Conservation (phyloP, 1,284 basidiomycete genomes). For the Lignosus rhinocerotis region DNA sequence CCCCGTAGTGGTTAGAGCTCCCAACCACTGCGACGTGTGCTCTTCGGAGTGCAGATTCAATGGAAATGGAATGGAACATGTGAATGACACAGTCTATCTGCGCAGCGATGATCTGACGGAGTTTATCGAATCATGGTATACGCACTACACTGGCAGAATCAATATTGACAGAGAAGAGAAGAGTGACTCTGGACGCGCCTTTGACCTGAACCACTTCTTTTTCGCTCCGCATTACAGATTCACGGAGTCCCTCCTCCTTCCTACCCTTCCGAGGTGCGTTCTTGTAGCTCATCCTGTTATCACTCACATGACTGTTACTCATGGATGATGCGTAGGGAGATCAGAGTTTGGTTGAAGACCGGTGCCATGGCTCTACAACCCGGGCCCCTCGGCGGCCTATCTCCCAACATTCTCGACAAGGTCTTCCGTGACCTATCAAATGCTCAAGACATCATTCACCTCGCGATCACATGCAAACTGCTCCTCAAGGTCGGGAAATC, state of each 20-base stretch:
- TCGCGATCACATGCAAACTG: conserved; percentile 13
- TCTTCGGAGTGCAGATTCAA: too few relatives aligned
- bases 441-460: background rate
- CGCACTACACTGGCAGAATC: background rate
- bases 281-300: background rate
- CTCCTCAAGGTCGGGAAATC: conserved; percentile 5
- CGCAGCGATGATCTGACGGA: too few relatives aligned
- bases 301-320: too few relatives aligned
- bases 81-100: too few relatives aligned
- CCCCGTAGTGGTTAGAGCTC: too few relatives aligned
- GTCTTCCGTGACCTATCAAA: background rate
- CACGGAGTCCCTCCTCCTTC: background rate
- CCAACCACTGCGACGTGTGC: too few relatives aligned
- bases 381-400: background rate
- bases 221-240: background rate
- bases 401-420: background rate
- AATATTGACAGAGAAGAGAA: background rate
- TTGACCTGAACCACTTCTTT: background rate
- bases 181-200: background rate
- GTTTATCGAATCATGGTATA: too few relatives aligned
- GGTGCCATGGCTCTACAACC: background rate
- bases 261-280: background rate
- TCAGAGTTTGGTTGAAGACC: background rate
- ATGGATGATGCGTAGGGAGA: background rate
- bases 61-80: too few relatives aligned